Base-by-base conservation (phyloP, 495 filamentous ascomycete genomes). In the Lichina pygmaea region DNA sequence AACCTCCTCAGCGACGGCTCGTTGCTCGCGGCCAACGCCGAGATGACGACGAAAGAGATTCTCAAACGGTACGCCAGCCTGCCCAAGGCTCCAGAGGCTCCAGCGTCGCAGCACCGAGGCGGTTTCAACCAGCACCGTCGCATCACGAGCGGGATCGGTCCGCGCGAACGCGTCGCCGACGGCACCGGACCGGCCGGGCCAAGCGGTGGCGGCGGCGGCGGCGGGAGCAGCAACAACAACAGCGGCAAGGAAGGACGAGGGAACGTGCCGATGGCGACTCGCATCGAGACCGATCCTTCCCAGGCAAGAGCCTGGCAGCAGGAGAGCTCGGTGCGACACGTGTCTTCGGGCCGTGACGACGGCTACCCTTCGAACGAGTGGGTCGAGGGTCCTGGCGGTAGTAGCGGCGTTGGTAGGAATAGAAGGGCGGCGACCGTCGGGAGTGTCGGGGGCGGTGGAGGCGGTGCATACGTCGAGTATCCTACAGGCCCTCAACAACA, bases 41-140 rank as follows among this genome's bases (percentile, higher is more conserved):
- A 99, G 45, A 73, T 95, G 42, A 94, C 91, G 2, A 86, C 86
- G 2, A 95, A 99, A 56, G 89, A 95, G 54, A 95, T 99, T 44
- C 69, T 99, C 17, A 84, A 85, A 57, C 71, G 80, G 38, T 86
- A 86, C 56, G 81, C 78, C 7, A 78, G 84, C 50, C 79, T 86
- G 50, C 68, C 68, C 36, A 65, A 66, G 10, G 24, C 24, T 4
- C 24, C 46, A 59, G 72, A 45, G 63, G 66, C 52, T n/a, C 12
- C 12, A 3, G 12, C 38, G 2, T 2, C 12, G 12, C 38, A 15
- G 12, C 12, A 15, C 12, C 2, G 38, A 40, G 15, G 38, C 15
- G 3, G 4, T 15, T 40, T 4, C 38, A 15, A 24, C 24, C 24
- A 24, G 24, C 24, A 24, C 24, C 24, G 24, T 24, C 24, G 24